These are phyloP conservation scores for Pichia sp. DNA, from an alignment of 1,139 yeast species.

Conservation along the genomic window DNA sequence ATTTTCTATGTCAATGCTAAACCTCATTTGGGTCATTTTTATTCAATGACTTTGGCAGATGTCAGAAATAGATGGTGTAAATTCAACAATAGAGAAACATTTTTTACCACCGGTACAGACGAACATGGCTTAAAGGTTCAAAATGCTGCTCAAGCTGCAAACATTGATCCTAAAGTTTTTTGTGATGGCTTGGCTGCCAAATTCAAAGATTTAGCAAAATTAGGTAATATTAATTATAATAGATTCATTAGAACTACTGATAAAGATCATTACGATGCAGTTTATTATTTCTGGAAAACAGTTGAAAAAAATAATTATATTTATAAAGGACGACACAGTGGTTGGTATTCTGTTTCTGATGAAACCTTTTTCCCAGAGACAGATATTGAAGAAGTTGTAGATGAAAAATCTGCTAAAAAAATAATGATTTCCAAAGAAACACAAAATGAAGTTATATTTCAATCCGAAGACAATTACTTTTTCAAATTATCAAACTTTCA, in stretches of 20 bases:
- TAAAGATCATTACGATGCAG: conserved; percentile 62
- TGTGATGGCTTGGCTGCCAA: conserved; percentile 65
- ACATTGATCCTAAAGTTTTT: conserved; percentile 52
- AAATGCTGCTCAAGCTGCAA: conserved; percentile 56
- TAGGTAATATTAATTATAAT: conserved; percentile 54
- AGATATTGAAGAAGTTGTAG: conserved; percentile 51
- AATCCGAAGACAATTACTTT: conserved; percentile 80
- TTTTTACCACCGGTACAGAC: conserved; percentile 88
- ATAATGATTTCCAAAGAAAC: conserved; percentile 61
- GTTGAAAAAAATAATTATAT: conserved; percentile 59
- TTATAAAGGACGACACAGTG: conserved; percentile 76
- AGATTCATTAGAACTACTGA: conserved; percentile 92
- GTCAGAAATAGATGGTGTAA: conserved; percentile 67
- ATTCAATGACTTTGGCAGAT: conserved; percentile 82
- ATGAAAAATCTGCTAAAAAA: conserved; percentile 35
- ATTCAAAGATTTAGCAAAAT: conserved; percentile 56
- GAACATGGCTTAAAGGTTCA: conserved; percentile 96
- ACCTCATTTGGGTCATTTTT: conserved; percentile 93
- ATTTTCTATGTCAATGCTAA: conserved; percentile 94
- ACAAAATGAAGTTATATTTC: conserved; percentile 65
- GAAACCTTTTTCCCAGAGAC: conserved; percentile 89
- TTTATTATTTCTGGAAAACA: conserved; percentile 60
- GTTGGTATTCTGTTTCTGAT: conserved; percentile 94
- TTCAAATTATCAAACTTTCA: conserved; percentile 65
- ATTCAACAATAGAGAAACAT: conserved; percentile 42